Percentiles rank a stretch among this genome's conserved stretches.
Conservation (phyloP, 169 alveolate genomes). For the Plasmodium coatneyi region DNA sequence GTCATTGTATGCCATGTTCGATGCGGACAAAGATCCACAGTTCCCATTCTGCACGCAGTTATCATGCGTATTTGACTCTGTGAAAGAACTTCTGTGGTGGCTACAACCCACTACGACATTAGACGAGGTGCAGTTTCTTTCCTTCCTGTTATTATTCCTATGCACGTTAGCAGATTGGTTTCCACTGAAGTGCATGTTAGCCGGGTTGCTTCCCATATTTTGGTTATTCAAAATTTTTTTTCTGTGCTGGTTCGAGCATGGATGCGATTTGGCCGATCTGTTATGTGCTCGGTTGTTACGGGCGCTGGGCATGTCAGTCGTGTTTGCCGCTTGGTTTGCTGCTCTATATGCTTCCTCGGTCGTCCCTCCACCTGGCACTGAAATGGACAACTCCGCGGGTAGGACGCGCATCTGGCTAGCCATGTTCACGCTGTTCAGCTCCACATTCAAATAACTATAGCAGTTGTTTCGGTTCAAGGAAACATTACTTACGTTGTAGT, state of each 20-base stretch:
- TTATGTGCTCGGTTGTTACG: neutral
- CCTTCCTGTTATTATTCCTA: neutral
- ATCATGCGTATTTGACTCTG: neutral
- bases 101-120: neutral
- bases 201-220: neutral
- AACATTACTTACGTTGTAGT: neutral
- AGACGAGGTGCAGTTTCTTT: neutral
- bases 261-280: neutral
- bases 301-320: neutral
- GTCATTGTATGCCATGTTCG: neutral
- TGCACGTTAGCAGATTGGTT: neutral
- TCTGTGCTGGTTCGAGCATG: neutral
- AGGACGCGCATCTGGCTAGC: neutral
- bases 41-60: neutral
- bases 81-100: neutral
- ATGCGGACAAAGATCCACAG: neutral
- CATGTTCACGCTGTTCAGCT: constrained; percentile 15
- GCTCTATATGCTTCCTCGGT: neutral
- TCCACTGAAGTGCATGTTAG: neutral
- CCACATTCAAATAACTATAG: constrained; percentile 7
- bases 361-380: neutral
- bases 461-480: constrained; percentile 3
- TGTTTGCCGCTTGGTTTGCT: neutral
- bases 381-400: neutral
- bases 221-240: neutral